Base-by-base conservation (phyloP, 2,329 filamentous ascomycete genomes). In the Colletotrichum falcatum region DNA sequence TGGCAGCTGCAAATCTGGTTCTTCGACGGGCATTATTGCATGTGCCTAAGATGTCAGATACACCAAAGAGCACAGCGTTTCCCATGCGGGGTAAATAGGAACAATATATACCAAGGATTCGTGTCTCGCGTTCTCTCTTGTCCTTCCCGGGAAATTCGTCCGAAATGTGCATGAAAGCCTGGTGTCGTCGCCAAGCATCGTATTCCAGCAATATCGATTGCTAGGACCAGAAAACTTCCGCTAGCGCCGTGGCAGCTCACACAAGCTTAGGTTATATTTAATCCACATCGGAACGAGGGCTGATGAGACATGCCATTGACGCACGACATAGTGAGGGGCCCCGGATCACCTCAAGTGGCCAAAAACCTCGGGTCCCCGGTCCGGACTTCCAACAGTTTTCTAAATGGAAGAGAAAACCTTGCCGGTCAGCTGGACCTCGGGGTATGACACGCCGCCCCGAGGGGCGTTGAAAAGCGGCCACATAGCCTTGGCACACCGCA, bases 221-320 rank as follows among this genome's bases (percentile, higher is more conserved):
- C 44, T 46, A 46, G 44, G 23, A 23, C 46, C 4, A 49, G 5
- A 26, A 26, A 16, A 49, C 20, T 1, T 49, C 12, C 30, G 18
- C 44, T 66, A 66, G 63, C 63, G 63, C 54, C 63, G 53, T 66
- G 55, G 63, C 63, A 61, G 63, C 63, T 66, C 63, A 66, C 63
- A 53, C 61, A 61, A 66, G 44, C 63, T 33, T 53, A 30, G 63
- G 60, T 53, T 20, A 30, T 51, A 49, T 35, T 30, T 14, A 26
- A 16, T 51, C 59, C 30, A 51, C 42, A 26, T 51, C 12, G 5
- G 11, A 28, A 20, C 30, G 37, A 16, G 9, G 9, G 23, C 20
- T 28, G 16, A 61, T 14, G 44, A 51, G 33, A 12, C 33, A 28
- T 30, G 30, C 16, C 30, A 51, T 51, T 51, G 44, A 61, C 44